phyloP scores from a whole-genome alignment of 2,329 filamentous ascomycete genomes.

The Beauveria sp. region DNA sequence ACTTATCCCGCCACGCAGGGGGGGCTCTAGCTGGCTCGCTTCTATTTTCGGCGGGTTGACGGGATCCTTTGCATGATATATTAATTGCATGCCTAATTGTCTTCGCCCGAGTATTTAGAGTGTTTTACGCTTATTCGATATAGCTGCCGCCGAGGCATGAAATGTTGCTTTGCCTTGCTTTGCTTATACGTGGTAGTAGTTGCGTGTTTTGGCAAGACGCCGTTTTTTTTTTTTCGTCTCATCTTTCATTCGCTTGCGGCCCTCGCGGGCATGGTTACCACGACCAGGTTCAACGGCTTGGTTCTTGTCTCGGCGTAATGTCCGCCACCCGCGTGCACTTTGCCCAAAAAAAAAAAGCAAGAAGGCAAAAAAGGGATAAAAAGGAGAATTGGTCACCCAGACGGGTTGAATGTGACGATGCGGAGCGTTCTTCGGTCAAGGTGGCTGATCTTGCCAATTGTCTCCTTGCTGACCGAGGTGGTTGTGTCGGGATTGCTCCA shows the following conservation, averaged over 20 bases:
- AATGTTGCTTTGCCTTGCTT: background rate
- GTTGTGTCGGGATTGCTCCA: background rate
- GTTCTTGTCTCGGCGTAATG: no score
- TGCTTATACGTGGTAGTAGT: background rate
- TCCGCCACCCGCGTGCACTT: no score
- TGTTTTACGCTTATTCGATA: background rate
- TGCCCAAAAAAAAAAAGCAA: no score
- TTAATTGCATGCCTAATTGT: slow-evolving; percentile 1
- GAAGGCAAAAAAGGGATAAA: background rate
- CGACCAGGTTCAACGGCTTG: background rate
- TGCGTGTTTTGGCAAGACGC: background rate
- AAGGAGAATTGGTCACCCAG: background rate
- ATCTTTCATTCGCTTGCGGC: background rate
- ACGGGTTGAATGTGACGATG: background rate
- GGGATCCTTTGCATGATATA: background rate
- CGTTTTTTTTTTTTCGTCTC: background rate
- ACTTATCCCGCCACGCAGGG: background rate
- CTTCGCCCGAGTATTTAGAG: background rate
- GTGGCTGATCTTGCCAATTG: background rate
- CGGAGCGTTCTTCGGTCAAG: background rate
- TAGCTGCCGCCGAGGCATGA: background rate
- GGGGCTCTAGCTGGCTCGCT: background rate
- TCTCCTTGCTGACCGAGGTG: background rate
- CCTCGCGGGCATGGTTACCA: background rate
- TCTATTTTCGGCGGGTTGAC: background rate